Evolutionary conservation across 2,329 filamentous ascomycete species (phyloP).

Genomic region (Setomelanomma holmii): DNA sequence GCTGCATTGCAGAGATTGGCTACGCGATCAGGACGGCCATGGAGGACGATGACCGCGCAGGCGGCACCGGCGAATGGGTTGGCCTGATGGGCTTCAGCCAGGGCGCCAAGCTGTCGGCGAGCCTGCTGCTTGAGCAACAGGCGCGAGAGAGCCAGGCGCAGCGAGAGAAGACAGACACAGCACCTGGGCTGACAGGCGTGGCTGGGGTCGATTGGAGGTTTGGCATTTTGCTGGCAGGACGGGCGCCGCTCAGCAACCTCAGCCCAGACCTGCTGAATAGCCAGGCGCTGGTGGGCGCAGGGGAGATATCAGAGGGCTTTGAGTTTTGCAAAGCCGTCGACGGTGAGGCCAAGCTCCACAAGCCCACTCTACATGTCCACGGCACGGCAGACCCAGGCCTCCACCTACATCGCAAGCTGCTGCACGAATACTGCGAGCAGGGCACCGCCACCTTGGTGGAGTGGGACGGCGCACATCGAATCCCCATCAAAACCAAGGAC

Average conservation of each 20-base stretch:
- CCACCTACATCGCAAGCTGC: conserved; percentile 63
- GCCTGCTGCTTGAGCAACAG: conserved; percentile 66
- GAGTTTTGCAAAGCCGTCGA: conserved; percentile 48
- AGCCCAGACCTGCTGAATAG: conserved; percentile 48
- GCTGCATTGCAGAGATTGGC: conserved; percentile 55
- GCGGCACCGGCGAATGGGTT: conserved; percentile 55
- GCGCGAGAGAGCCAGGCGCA: conserved; percentile 49
- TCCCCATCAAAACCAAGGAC: conserved; percentile 73
- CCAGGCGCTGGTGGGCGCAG: conserved; percentile 49
- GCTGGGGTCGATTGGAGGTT: conserved; percentile 60
- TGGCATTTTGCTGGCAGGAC: conserved; percentile 67
- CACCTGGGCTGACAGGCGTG: conserved; percentile 33
- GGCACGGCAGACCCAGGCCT: conserved; percentile 68
- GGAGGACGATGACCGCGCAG: conserved; percentile 52
- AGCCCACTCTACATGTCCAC: conserved; percentile 74
- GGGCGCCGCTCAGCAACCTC: conserved; percentile 65
- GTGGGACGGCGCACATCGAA: conserved; percentile 75
- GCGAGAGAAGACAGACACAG: conserved; percentile 25
- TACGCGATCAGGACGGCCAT: conserved; percentile 56
- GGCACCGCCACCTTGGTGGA: conserved; percentile 66
- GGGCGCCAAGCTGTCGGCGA: conserved; percentile 57
- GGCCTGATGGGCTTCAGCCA: conserved; percentile 60
- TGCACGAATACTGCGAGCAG: conserved; percentile 66
- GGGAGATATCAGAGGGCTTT: conserved; percentile 54
- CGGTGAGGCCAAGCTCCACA: conserved; percentile 55